Evolutionary conservation across 139 green algal species (phyloP).

Genomic region (Chlamydomonas sp.): DNA sequence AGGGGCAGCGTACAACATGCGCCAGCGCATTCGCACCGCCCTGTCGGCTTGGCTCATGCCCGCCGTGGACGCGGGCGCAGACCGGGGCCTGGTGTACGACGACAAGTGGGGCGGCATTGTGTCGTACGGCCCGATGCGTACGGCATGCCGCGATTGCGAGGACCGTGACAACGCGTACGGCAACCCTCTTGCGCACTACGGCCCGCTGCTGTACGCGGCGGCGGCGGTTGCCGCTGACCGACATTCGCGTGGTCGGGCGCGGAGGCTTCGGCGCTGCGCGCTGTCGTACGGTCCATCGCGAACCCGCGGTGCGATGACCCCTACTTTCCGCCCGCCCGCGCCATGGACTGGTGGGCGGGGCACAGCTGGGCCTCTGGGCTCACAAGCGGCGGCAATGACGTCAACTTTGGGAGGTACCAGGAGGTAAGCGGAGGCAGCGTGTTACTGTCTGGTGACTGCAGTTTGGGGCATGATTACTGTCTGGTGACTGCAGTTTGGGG

Average conservation of each 20-base stretch:
- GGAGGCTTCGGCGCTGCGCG: slow-evolving; percentile 1
- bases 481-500: no score
- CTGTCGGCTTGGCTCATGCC: background rate
- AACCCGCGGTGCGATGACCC: slow-evolving; percentile 25
- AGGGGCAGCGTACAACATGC: background rate
- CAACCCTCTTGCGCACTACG: slow-evolving; percentile 63
- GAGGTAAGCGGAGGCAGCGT: no score
- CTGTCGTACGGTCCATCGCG: slow-evolving; percentile 10
- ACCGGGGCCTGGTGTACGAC: slow-evolving; percentile 34
- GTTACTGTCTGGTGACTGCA: no score
- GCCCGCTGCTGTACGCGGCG: slow-evolving; percentile 59
- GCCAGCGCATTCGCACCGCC: background rate
- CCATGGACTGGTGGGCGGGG: slow-evolving; percentile 42
- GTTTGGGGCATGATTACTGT: no score
- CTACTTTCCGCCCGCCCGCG: slow-evolving; percentile 48
- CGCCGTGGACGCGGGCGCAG: no score
- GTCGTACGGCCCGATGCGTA: background rate
- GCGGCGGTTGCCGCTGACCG: slow-evolving; percentile 39
- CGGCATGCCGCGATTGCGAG: background rate
- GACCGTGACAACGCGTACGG: slow-evolving; percentile 10
- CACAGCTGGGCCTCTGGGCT: no score
- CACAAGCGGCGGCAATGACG: no score
- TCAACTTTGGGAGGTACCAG: no score
- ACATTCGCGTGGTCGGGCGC: slow-evolving; percentile 18
- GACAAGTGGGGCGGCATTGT: slow-evolving; percentile 37